Evolutionary conservation across 2,329 filamentous ascomycete species (phyloP).

Genomic region (Stemphylium vesicarium): DNA sequence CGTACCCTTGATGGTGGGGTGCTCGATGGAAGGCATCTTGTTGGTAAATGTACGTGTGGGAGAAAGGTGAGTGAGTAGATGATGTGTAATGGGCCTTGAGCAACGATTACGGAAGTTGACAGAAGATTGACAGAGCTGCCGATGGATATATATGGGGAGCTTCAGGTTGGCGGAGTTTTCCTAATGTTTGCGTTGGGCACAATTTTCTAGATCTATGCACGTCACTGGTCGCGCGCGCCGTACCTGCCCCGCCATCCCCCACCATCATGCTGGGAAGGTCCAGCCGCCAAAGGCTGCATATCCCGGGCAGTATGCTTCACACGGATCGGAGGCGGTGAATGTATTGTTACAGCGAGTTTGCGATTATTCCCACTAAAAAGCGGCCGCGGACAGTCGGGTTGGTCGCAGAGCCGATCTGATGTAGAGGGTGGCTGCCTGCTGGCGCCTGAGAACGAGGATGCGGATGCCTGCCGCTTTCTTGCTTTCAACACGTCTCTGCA

Average conservation of each 20-base stretch:
- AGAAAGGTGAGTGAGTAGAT: conserved; percentile 2
- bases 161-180: conserved; percentile 30
- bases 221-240: conserved; percentile 29
- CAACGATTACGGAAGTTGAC: conserved; percentile 14
- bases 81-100: not conserved
- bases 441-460: conserved; percentile 11
- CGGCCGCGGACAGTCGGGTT: not conserved
- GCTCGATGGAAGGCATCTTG: conserved; percentile 71
- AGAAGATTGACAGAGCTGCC: conserved; percentile 18
- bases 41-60: conserved; percentile 33
- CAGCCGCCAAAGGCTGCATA: conserved; percentile 16
- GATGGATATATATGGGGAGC: conserved; percentile 29
- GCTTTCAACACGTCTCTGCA: not conserved
- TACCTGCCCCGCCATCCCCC: conserved; percentile 20
- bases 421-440: conserved; percentile 8
- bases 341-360: not conserved
- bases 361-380: not conserved
- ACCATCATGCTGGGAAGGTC: conserved; percentile 13
- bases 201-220: conserved; percentile 20
- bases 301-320: not conserved
- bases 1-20: conserved; percentile 78
- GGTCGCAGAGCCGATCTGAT: conserved; percentile 7
- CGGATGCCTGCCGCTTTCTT: conserved; percentile 5
- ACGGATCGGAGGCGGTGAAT: not conserved
- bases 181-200: conserved; percentile 17